Evolutionary conservation across 2,329 filamentous ascomycete genomes (phyloP), one percentile per base, ranked within the genome.

Genomic region (Aureobasidium sp.): DNA sequence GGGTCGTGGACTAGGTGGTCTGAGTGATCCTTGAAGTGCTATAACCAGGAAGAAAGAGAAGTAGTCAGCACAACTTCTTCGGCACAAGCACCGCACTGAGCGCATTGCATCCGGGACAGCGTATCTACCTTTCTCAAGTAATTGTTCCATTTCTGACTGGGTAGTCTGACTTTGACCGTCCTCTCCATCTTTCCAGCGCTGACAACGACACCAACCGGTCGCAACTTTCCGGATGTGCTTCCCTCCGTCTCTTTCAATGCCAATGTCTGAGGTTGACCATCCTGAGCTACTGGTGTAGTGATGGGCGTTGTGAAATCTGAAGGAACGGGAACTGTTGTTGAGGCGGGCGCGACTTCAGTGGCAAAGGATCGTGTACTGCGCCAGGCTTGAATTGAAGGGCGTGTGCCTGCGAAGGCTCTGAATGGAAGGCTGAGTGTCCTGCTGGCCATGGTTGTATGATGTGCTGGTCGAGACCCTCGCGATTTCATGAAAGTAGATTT

Each of bases 1-100:
- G 90, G 90, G 74, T 94, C 90, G 78, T 91, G 88, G 41, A 92
- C 89, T 34, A 93, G 84, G 71, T 87, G 82, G 67, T 84, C 82
- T 66, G 81, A 79, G 26, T 84, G 82, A 48, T 82, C 77, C 69
- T 86, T 82, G 74, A 88, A 92, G 77, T 82, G 78, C 86, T 88
- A 67, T 3, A n/a, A 29, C 15, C 7, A 17, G 15, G 46, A 9
- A 7, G 13, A 29, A 48, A 47, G 44, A 27, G 26, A 29, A 29
- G 6, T 1, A 46, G 15, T 48, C 15, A 48, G 26, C 46, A 27
- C 7, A 15, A 27, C 26, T 48, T 48, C 26, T 9, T n/a, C 8
- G 4, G 8, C 8, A 39, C 12, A 36, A 23, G 29, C 1, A 23
- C 46, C 34, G 15, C 3, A 15, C 27, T 48, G 46, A 12, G 10